Evolutionary conservation across 805 yeast species (phyloP), one percentile per base, ranked within the genome.

Genomic region (Metschnikowia picachoensis): DNA sequence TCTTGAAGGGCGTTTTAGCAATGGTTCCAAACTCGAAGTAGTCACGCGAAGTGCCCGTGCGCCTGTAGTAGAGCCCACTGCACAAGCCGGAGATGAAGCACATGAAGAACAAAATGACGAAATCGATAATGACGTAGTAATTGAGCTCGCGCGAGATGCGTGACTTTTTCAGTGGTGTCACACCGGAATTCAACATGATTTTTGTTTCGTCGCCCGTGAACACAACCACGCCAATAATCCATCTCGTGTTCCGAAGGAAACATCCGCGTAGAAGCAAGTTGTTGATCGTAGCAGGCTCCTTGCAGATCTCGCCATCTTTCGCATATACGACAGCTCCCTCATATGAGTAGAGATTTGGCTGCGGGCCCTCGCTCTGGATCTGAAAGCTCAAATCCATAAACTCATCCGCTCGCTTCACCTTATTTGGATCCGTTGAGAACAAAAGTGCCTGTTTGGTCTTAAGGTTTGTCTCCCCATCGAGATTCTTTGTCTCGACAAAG

Each of bases 341-440:
- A 58, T 85, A 87, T 35, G 82, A 75, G 62, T 87, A 87, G 52
- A 87, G 68, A 60, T 85, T 85, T 1, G 90, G 77, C 62, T 86
- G 89, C 13, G 95, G 95, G 8, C 90, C 92, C 66, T 87, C 94
- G 68, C 86, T 78, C 54, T 86, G 88, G n/a, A 86, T 66, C 78
- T 84, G 78, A 55, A 85, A 85, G 51, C 73, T 74, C 43, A 79
- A 67, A 30, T 53, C 41, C 34, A 60, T 54, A 37, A 70, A 56
- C 48, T 71, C 74, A 46, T 68, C 71, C 7, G 75, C 75, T 34
- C 59, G 57, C 14, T 44, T 47, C 10, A 72, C 58, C 43, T 72
- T 77, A 49, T 73, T 67, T 13, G 78, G 70, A 30, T 67, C 71
- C 13, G 78, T 67, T 32, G 84, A 76, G 56, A 81, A 79, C 58